Base-by-base conservation (phyloP, 169 alveolate species). In the Babesia gibsoni region DNA sequence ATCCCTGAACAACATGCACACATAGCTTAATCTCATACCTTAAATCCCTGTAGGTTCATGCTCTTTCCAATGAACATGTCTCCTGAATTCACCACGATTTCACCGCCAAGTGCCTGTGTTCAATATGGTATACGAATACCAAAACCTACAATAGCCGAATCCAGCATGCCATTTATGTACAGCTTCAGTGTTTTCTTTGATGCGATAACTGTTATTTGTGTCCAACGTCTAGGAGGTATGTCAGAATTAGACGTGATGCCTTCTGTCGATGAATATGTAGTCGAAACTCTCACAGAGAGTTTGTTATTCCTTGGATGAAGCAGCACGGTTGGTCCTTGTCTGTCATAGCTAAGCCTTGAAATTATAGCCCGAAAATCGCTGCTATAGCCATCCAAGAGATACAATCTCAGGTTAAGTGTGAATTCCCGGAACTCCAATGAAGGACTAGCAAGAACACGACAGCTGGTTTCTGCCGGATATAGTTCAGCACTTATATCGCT, bases 161-260 rank as follows among this genome's bases (percentile, higher is more conserved):
- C 85, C 36, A 77, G 68, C 66, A 68, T 67, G 37, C 85, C 85
- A 39, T 79, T 79, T 4, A 79, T 37, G 46, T 58, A 79, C 37
- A 79, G 39, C 63, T 69, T 69, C 14, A 79, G 70, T n/a, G 78
- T 52, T 20, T 41, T 52, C 18, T 65, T 64, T 5, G 41, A 30
- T 16, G 69, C 80, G 18, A 69, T 83, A 2, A 79, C 78, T 23
- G 88, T 63, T 10, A 79, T 14, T 33, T 68, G 83, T 2, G 88
- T 79, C 88, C 88, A 79, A 12, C 88, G 66, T 30, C 69, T 25
- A 2, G 27, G 39, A 4, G 88, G 88, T 27, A 79, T 5, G 7
- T 70, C 56, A 7, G 80, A 68, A 45, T 79, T 79, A 25, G 83
- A 68, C 8, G 88, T 52, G n/a, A 79, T 43, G 12, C 88, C 88